Evolutionary conservation across 805 yeast genomes (phyloP), one percentile per base, ranked within the genome.

Genomic region (Candida corydali): DNA sequence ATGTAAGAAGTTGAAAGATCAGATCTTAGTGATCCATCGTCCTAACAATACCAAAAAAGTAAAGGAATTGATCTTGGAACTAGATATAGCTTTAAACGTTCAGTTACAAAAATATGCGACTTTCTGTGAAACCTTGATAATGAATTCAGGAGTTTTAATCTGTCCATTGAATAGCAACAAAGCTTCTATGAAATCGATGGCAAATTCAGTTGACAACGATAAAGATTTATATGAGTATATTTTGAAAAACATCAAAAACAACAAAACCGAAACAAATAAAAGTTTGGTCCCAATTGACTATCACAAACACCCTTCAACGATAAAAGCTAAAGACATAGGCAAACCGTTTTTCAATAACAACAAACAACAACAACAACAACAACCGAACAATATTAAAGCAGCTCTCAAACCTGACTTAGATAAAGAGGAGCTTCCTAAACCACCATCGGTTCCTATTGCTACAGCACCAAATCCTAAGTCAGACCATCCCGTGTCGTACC

Each of bases 31-130:
- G 50, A 70, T 75, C 16, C 83, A 82, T 52, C 75, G 98, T 47
- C 98, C 98, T 6, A 78, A 75, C 39, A 75, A 76, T 26, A 78
- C 86, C 5, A 74, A 76, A 41, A 80, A 78, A 44, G 69, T 93
- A 42, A 84, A 81, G 53, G 82, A 85, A 53, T 66, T 87, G 44
- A 80, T 88, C 39, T 66, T 89, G 44, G 97, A 91, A 59, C 73
- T 86, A 54, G 98, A 93, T 59, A 78, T 86, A 33, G 98, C 97
- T 8, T 66, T 91, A 70, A 78, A 86, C 43, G 77, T 89, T 35
- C 96, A 91, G 59, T 66, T 93, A 38, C 91, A 86, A 50, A 87
- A 88, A 54, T 91, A 82, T 57, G 82, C 97, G 3, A 85, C 91
- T 20, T 83, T 86, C 72, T 76, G 80, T 36, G 98, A 91, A 61